Evolutionary conservation across 495 filamentous ascomycete genomes (phyloP).

Genomic region (Pseudevernia furfuracea): DNA sequence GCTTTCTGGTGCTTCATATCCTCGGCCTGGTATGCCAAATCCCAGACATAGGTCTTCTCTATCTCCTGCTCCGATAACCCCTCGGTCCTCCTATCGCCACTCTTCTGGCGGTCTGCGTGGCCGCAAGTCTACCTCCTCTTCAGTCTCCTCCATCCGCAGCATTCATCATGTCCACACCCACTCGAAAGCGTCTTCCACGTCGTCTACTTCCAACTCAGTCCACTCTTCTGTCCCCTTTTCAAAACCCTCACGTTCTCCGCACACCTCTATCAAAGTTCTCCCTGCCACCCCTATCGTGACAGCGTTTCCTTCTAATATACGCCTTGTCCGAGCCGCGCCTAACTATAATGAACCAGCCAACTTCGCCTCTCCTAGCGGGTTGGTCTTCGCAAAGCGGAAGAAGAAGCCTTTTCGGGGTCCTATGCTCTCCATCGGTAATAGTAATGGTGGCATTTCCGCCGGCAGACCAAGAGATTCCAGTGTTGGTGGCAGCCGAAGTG

Average conservation of each 20-base stretch:
- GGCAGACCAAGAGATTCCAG: conserved; percentile 29
- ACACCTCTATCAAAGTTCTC: conserved; percentile 86
- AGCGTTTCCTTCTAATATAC: conserved; percentile 79
- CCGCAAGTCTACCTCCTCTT: conserved; percentile 92
- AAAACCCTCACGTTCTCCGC: conserved; percentile 59
- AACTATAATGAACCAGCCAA: conserved; percentile 44
- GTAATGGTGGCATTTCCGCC: conserved; percentile 20
- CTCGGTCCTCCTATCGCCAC: conserved; percentile 73
- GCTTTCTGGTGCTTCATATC: conserved; percentile 28
- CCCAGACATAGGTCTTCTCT: conserved; percentile 70
- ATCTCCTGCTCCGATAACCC: conserved; percentile 83
- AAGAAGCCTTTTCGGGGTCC: conserved; percentile 86
- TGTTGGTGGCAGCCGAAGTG: conserved; percentile 41
- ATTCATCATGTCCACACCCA: conserved; percentile 82
- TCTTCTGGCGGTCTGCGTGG: conserved; percentile 71
- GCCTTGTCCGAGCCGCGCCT: conserved; percentile 60
- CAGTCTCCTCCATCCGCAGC: conserved; percentile 83
- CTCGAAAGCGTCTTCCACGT: conserved; percentile 90
- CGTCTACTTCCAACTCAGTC: conserved; percentile 68
- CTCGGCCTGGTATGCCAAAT: conserved; percentile 32
- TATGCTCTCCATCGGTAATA: conserved; percentile 48
- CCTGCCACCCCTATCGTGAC: conserved; percentile 79
- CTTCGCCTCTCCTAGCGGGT: conserved; percentile 47
- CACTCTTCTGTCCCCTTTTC: conserved; percentile 50
- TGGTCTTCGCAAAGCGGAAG: conserved; percentile 88